These are phyloP conservation scores for Pseudogymnoascus sp. DNA, from an alignment of 2,329 filamentous ascomycete species.

Conservation along the genomic window DNA sequence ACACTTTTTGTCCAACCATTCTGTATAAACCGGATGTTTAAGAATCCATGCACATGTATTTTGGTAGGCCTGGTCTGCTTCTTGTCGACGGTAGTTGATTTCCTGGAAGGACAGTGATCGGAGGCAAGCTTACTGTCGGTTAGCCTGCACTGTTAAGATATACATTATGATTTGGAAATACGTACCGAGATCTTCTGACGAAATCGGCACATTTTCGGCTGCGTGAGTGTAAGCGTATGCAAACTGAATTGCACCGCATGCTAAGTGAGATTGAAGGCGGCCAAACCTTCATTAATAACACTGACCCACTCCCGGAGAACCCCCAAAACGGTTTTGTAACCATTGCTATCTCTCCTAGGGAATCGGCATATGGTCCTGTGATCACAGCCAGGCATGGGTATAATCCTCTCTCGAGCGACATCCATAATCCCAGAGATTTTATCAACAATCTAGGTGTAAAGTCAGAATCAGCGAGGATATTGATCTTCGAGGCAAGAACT, in stretches of 20 bases:
- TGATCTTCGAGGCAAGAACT: neutral
- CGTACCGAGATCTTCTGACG: neutral
- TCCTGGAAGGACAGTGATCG: constrained; percentile 30
- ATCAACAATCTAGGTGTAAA: constrained; percentile 14
- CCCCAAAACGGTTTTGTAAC: neutral
- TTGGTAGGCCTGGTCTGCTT: constrained; percentile 22
- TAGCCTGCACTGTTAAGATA: neutral
- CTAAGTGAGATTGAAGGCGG: neutral
- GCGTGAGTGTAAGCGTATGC: neutral
- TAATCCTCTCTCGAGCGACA: constrained; percentile 13
- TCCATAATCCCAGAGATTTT: constrained; percentile 11
- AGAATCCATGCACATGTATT: constrained; percentile 34
- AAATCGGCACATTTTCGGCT: neutral
- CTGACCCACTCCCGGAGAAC: neutral
- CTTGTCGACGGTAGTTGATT: constrained; percentile 26
- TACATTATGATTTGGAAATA: neutral
- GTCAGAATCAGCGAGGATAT: constrained; percentile 2
- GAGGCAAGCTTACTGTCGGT: constrained; percentile 24
- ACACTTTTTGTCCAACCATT: constrained; percentile 21
- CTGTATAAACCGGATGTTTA: constrained; percentile 22
- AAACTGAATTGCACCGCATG: neutral
- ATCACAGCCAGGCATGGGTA: constrained; percentile 17
- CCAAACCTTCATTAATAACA: neutral
- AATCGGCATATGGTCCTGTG: constrained; percentile 19
- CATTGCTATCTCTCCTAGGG: neutral